phyloP scores from a whole-genome alignment of 2,329 filamentous ascomycete species.

The Teratosphaeriaceae sp. region DNA sequence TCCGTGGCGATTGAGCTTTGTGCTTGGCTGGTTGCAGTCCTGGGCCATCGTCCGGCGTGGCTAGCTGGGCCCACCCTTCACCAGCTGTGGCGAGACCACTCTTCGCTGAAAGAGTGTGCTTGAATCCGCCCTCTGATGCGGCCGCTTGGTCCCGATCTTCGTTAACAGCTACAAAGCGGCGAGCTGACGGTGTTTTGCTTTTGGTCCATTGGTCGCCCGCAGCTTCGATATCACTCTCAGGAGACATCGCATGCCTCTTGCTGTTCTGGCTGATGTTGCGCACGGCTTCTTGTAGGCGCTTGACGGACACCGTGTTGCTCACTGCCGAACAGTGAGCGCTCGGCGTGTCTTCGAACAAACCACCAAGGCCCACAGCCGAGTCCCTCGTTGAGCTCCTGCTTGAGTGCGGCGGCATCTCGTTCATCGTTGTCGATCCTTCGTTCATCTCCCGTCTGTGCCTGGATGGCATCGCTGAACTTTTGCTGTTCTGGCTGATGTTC shows the following conservation, averaged over 20 bases:
- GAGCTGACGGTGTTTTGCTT: not conserved
- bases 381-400: no score
- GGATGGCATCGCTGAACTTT: not conserved
- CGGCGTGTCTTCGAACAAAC: no score
- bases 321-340: no score
- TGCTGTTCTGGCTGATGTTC: conserved; percentile 8
- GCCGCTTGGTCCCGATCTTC: not conserved
- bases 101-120: not conserved
- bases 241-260: no score
- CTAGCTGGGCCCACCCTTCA: not conserved
- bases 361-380: no score
- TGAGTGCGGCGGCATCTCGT: no score
- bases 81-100: not conserved
- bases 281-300: no score
- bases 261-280: no score
- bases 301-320: no score
- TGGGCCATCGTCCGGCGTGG: not conserved
- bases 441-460: not conserved
- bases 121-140: not conserved
- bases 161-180: not conserved
- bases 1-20: not conserved
- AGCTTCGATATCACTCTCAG: no score
- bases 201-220: no score
- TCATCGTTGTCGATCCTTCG: no score
- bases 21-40: not conserved